phyloP scores from a whole-genome alignment of 108 stramenopile genomes.

The Mediolabrus comicus region DNA sequence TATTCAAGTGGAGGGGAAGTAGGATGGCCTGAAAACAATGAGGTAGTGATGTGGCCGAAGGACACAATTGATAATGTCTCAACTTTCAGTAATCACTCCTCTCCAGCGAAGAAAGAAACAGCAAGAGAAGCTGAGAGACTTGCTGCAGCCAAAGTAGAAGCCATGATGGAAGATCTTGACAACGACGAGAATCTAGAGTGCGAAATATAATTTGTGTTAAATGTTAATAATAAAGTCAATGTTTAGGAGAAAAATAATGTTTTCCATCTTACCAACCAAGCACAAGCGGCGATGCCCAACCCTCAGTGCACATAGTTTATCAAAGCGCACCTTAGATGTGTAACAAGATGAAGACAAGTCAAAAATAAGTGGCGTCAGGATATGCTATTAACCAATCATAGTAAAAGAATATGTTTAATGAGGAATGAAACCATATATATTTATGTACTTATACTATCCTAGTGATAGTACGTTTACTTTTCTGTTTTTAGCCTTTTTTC shows the following conservation, averaged over 20 bases:
- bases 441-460: constrained; percentile 2
- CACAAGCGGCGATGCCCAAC: too few relatives aligned
- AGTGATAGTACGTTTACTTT: not conserved
- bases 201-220: constrained; percentile 27
- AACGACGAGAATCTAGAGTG: constrained; percentile 26
- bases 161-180: constrained; percentile 67
- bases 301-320: too few relatives aligned
- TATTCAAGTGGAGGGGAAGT: constrained; percentile 17
- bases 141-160: constrained; percentile 64
- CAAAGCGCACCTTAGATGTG: too few relatives aligned
- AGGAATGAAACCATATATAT: not conserved
- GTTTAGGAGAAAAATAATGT: too few relatives aligned
- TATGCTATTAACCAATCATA: too few relatives aligned
- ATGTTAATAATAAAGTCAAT: too few relatives aligned
- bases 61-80: constrained; percentile 21
- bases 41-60: constrained; percentile 39
- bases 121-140: constrained; percentile 60
- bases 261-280: too few relatives aligned
- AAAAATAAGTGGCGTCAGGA: too few relatives aligned
- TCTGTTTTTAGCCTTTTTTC: not conserved
- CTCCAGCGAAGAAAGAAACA: constrained; percentile 18
- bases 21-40: constrained; percentile 35
- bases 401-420: too few relatives aligned
- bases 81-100: constrained; percentile 9
- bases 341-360: too few relatives aligned